Evolutionary conservation across 768 basidiomycete species (phyloP).

Genomic region (Tylopilus vinaceipallidus): DNA sequence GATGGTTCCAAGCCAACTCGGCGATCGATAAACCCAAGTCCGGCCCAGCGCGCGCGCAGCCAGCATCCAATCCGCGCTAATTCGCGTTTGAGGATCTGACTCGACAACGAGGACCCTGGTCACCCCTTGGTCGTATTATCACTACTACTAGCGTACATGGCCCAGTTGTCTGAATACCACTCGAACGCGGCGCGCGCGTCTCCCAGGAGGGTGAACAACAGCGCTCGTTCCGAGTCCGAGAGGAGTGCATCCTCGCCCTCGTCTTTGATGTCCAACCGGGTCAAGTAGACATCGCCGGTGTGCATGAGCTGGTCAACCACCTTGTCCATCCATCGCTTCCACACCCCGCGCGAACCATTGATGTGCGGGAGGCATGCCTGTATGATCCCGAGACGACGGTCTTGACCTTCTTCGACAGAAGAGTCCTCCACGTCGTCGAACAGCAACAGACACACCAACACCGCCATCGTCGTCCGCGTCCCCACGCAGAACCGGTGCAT

Average conservation of each 20-base stretch:
- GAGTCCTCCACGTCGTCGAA: slow-evolving; percentile 12
- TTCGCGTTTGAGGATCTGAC: slow-evolving; percentile 13
- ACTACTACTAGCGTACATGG: slow-evolving; percentile 1
- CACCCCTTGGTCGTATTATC: slow-evolving; percentile 10
- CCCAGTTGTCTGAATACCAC: slow-evolving; percentile 17
- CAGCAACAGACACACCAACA: slow-evolving; percentile 19
- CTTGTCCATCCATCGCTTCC: slow-evolving; percentile 22
- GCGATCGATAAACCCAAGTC: slow-evolving; percentile 36
- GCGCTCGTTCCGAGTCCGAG: slow-evolving; percentile 7
- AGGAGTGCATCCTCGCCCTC: not conserved
- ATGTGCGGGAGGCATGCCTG: slow-evolving; percentile 14
- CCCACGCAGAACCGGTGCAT: slow-evolving; percentile 13
- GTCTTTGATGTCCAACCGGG: slow-evolving; percentile 3
- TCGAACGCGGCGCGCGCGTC: slow-evolving; percentile 24
- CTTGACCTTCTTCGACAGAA: slow-evolving; percentile 13
- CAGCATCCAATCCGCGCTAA: slow-evolving; percentile 20
- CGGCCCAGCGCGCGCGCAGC: slow-evolving; percentile 16
- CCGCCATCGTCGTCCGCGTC: slow-evolving; percentile 19
- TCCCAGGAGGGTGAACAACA: slow-evolving; percentile 18
- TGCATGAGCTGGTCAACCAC: slow-evolving; percentile 19
- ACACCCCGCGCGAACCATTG: slow-evolving; percentile 17
- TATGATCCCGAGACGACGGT: slow-evolving; percentile 15
- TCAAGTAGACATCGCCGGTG: slow-evolving; percentile 2
- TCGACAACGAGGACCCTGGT: slow-evolving; percentile 23
- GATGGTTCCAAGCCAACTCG: slow-evolving; percentile 10